Base-by-base conservation (phyloP, 805 yeast species). In the Yarrowia sp. region DNA sequence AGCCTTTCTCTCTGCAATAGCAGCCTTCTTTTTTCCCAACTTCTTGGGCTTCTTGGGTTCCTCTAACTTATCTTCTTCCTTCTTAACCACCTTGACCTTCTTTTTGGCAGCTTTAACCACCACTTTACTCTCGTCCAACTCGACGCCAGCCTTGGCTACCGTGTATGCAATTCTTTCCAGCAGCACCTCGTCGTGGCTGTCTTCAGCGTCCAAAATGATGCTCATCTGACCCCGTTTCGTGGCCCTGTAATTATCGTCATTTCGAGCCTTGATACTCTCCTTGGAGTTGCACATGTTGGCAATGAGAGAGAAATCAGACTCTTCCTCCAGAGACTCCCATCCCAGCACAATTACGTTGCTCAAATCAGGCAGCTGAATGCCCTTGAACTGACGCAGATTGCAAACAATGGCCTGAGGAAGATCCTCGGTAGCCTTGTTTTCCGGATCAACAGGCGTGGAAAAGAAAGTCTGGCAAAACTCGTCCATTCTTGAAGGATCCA, bases 81-180 rank as follows among this genome's bases (percentile, higher is more conserved):
- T 38, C 14, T 19, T 19, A 4, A 14, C 24, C 43, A 14, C 24
- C 46, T 38, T 54, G n/a, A 35, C 19, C 30, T 33, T 52, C 59
- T 54, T n/a, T n/a, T n/a, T 38, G 35, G 41, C 8, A 7, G 61
- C 21, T 19, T 17, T 38, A 14, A 38, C 61, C 16, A 21, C 33
- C 21, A 54, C 16, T 4, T 12, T 2, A 21, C 17, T 32, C 12
- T 58, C 51, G 16, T 58, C 51, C 17, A 58, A 19, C 51, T 41
- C 32, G 2, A 58, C 51, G 7, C 51, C 63, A 17, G 40, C 28
- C 40, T 58, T 30, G 22, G 30, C 32, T 1, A 58, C 51, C 4
- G 51, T 58, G 51, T 41, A 41, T 28, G 63, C 63, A 30, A 58
- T 58, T 58, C 63, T 19, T 22, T 58, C 63, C 32, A 58, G 28